Evolutionary conservation across 1,139 yeast genomes (phyloP), one percentile per base, ranked within the genome.

Genomic region (Candida smagusa): DNA sequence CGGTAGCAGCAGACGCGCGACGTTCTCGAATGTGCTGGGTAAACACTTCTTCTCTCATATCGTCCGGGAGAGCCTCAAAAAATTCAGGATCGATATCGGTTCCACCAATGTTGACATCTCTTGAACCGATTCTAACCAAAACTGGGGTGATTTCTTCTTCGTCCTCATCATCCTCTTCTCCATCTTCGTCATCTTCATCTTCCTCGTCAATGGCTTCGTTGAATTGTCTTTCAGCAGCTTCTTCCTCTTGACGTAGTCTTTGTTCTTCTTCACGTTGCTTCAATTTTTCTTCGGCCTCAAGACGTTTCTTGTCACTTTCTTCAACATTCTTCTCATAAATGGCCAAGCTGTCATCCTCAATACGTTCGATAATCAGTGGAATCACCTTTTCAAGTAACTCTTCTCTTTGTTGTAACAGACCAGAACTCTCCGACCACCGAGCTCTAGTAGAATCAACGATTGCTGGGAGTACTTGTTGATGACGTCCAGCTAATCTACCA

Each of bases 61-160:
- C 95, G 34, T 86, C 96, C 0, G 97, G 97, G 28, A 90, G 69
- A 0, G 96, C 97, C 49, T 84, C 86, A 46, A 90, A 72, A 55
- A 89, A 90, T 49, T 85, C 94, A 0, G 95, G 95, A 59, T 90
- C 97, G 42, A 90, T 88, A 40, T 88, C 97, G 3, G 96, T 82
- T 0, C 90, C 94, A 38, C 94, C 78, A 31, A 90, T 85, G 56
- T 90, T 95, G 25, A 90, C 90, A 40, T 81, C 82, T 26, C 83
- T 65, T 28, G 86, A 95, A 16, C 90, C 92, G 48, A 90, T 84
- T 12, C 71, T 69, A 6, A 90, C 90, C 66, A 74, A 74, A 0
- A 85, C 70, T 0, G 95, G 94, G 3, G 60, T 60, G 5, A 41
- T 44, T 3, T 38, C 38, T 1, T 35, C 43, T 2, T 37, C 30